Evolutionary conservation across 371 early-diverging fungal species (phyloP), one percentile per base, ranked within the genome.

Genomic region (Conidiobolus incongruus): DNA sequence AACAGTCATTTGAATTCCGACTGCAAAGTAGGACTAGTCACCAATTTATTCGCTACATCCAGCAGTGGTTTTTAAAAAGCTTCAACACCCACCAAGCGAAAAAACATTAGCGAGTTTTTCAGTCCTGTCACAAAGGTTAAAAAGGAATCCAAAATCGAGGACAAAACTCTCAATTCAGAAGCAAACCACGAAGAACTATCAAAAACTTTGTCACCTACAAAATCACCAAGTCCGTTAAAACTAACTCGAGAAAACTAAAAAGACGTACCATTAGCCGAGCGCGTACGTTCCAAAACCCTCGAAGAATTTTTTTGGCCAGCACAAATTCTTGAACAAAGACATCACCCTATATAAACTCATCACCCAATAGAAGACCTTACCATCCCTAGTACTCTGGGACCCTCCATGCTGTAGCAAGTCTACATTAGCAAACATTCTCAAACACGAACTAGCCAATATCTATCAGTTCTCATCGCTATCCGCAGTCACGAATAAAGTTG

Each of bases 401-500:
- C 75, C 77, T 10, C 82, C 86, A 2, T 88, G 88, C 0, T 64
- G 69, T 16, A 88, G 90, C n/a, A 89, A 87, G 46, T 86, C 86
- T 0, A 80, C 82, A 0, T 51, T 82, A 8, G 88, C 82, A 2
- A 45, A 1, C 60, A 67, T 0, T 87, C 85, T 57, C 61, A 75
- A n/a, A 65, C 67, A 48, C 52, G 50, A 13, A 13, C 30, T 15
- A 12, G 7, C 4, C 11, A 28, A 12, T n/a, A 7, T 38, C n/a
- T 2, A 13, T 15, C 28, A 12, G 10, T n/a, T 40, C 2, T 1
- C 11, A 1, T 22, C 1, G 4, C 10, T 19, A 7, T 8, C 13
- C 5, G 11, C 5, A 19, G 15, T 10, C 15, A 12, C 35, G 22
- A 8, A 24, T 26, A 24, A 19, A 23, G 15, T 35, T 29, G 33